Base-by-base conservation (phyloP, 805 yeast genomes). In the Starmerella ratchasimensis region DNA sequence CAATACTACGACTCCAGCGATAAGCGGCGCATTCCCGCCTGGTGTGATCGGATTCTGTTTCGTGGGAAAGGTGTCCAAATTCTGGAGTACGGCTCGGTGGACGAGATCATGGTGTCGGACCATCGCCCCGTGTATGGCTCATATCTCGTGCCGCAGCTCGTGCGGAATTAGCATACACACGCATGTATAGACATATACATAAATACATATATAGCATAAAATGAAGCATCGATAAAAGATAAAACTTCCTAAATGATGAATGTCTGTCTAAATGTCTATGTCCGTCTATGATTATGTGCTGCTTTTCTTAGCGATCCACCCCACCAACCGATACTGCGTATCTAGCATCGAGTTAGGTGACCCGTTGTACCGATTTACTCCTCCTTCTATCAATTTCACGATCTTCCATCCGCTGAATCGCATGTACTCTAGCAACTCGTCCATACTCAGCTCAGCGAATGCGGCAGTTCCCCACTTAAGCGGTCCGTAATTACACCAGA, bases 401-500 rank as follows among this genome's bases (percentile, higher is more conserved):
- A 57, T 38, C 5, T 44, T 43, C 90, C 94, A 84, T 2, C 93
- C 90, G 60, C 74, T 62, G 3, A 59, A 33, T 17, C 55, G 47
- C 25, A 86, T 60, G 13, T 80, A 50, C n/a, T 53, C 46, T 11
- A 59, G 56, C 34, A 86, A 53, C 52, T 86, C 96, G n/a, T 77
- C 76, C 11, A 70, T 62, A 28, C 74, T 75, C 22, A 83, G 60
- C 54, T 86, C 94, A 3, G 22, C 76, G 72, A 53, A 69, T 64
- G 33, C 94, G 75, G 37, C 84, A 2, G 83, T 73, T 0, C 96
- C 96, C 63, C 90, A 88, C 56, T 86, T 80, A 43, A 90, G 63
- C 0, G 98, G 98, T 0, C 98, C 98, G 11, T 75, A 65, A 54
- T 90, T 88, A 45, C 88, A 72, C 97, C 97, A 88, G 29, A 68